phyloP scores from a whole-genome alignment of 106 monocot genomes.

The Narthecium ossifragum region DNA sequence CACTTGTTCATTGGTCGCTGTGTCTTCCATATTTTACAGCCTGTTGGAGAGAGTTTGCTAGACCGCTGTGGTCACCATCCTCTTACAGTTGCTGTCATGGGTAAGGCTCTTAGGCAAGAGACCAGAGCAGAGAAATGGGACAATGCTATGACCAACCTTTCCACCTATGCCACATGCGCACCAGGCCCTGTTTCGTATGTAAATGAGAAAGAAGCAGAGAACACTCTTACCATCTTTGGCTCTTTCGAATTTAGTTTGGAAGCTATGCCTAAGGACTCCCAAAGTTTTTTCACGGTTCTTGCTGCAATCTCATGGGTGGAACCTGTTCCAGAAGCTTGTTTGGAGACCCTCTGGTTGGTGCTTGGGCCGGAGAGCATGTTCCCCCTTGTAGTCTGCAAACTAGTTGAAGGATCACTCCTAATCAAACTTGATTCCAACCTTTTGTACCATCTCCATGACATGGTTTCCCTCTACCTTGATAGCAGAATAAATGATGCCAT shows the following conservation, averaged over 20 bases:
- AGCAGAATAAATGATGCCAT: slow-evolving; percentile 21
- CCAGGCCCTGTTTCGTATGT: slow-evolving; percentile 49
- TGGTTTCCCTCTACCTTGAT: slow-evolving; percentile 51
- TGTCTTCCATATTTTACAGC: too few species aligned
- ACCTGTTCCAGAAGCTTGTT: slow-evolving; percentile 42
- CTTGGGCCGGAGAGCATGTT: slow-evolving; percentile 30
- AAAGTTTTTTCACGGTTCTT: slow-evolving; percentile 28
- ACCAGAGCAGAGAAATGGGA: slow-evolving; percentile 45
- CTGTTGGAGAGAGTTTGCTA: slow-evolving; percentile 32
- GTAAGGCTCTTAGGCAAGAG: slow-evolving; percentile 55
- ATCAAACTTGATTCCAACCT: slow-evolving; percentile 27
- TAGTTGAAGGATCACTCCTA: slow-evolving; percentile 47
- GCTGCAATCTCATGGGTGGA: slow-evolving; percentile 42
- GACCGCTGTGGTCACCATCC: slow-evolving; percentile 54
- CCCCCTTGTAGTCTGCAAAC: slow-evolving; percentile 32
- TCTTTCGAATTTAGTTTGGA: slow-evolving; percentile 60
- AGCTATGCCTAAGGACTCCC: slow-evolving; percentile 48
- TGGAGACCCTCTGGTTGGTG: slow-evolving; percentile 47
- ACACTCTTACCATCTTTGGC: slow-evolving; percentile 46
- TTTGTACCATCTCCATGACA: slow-evolving; percentile 54
- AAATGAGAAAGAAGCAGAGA: slow-evolving; percentile 46
- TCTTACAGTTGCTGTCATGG: slow-evolving; percentile 59
- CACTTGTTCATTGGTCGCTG: too few species aligned
- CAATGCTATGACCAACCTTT: slow-evolving; percentile 41
- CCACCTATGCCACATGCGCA: slow-evolving; percentile 41